Evolutionary conservation across 192 early-diverging fungal species (phyloP).

Genomic region (Coemansia guatemalensis): DNA sequence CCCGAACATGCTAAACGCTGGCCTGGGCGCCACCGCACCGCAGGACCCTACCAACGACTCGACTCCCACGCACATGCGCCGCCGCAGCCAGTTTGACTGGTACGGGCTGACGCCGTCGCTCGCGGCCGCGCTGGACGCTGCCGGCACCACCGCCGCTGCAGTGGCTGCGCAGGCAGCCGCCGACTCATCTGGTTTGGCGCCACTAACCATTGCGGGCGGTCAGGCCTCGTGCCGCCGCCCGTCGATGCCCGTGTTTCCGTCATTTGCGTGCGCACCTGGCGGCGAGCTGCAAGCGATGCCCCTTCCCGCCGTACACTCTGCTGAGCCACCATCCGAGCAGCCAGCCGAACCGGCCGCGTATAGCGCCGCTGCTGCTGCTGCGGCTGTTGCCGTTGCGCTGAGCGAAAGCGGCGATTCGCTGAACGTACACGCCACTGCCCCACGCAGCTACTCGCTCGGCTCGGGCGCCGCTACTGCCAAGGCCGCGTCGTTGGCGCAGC

Average conservation of each 20-base stretch:
- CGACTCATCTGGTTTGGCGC: slow-evolving; percentile 13
- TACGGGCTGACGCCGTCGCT: slow-evolving; percentile 52
- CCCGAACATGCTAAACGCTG: slow-evolving; percentile 50
- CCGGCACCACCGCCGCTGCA: slow-evolving; percentile 24
- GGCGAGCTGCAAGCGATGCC: slow-evolving; percentile 32
- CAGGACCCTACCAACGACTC: slow-evolving; percentile 5
- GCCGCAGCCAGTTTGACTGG: slow-evolving; percentile 54
- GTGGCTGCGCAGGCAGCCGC: slow-evolving; percentile 13
- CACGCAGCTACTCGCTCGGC: slow-evolving; percentile 28
- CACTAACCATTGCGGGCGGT: slow-evolving; percentile 18
- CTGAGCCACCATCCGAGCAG: too few relatives aligned
- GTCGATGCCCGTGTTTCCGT: slow-evolving; percentile 51
- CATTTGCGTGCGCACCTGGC: slow-evolving; percentile 21
- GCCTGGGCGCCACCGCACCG: slow-evolving; percentile 9
- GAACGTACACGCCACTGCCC: slow-evolving; percentile 7
- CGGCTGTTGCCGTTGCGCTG: slow-evolving; percentile 32
- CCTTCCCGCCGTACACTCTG: background rate
- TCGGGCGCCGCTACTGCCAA: slow-evolving; percentile 1
- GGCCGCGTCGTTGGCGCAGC: background rate
- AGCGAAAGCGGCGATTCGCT: slow-evolving; percentile 20
- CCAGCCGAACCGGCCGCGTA: slow-evolving; percentile 15
- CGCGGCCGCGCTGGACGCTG: slow-evolving; percentile 37
- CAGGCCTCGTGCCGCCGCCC: slow-evolving; percentile 30
- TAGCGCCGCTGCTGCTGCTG: slow-evolving; percentile 24
- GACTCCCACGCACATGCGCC: slow-evolving; percentile 33